Conservation (phyloP, 805 yeast genomes). For the Metschnikowia lochheadii region DNA sequence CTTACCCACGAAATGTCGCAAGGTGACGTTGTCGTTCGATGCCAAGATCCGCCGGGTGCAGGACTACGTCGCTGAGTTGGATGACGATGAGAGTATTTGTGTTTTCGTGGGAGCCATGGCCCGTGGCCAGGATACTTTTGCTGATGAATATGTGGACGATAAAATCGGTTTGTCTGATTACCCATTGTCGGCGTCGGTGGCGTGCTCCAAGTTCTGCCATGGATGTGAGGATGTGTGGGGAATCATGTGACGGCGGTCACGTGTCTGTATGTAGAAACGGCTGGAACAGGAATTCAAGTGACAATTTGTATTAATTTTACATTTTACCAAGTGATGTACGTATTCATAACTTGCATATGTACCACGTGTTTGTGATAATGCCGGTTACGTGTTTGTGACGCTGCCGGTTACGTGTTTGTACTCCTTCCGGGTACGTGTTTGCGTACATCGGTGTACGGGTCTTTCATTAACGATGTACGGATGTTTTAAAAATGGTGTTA, state of each 20-base stretch:
- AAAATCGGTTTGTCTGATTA: conserved; percentile 93
- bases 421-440: neutral
- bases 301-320: too few species aligned
- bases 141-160: conserved; percentile 95
- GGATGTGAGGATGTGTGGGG: conserved; percentile 99
- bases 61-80: conserved; percentile 77
- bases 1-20: conserved; percentile 92
- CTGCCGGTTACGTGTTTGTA: neutral
- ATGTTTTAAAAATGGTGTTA: neutral
- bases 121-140: conserved; percentile 94
- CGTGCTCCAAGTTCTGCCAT: conserved; percentile 96
- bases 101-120: conserved; percentile 99
- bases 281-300: too few species aligned
- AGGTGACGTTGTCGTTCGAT: conserved; percentile 87
- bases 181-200: conserved; percentile 95
- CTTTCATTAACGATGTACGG: neutral
- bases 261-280: neutral
- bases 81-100: conserved; percentile 88
- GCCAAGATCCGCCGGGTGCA: conserved; percentile 85
- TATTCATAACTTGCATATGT: neutral
- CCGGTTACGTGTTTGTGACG: neutral
- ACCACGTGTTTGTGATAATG: neutral
- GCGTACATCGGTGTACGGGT: neutral
- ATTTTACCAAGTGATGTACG: too few species aligned
- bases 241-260: conserved; percentile 34